Base-by-base conservation (phyloP, 495 filamentous ascomycete genomes). In the Lasiosphaeria ovina region DNA sequence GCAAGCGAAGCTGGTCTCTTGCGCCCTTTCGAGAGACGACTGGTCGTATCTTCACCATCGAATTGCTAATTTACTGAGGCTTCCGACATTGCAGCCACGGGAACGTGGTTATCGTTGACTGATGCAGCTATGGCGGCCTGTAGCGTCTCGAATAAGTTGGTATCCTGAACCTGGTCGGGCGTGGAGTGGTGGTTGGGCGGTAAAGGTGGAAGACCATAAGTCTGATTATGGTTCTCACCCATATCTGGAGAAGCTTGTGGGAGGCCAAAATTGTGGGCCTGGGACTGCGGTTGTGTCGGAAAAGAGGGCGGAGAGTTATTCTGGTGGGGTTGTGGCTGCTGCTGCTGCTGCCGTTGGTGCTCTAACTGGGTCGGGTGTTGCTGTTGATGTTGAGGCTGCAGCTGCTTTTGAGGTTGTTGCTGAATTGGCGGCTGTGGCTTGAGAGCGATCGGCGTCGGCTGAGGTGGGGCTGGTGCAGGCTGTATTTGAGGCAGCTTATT, bases 121-220 rank as follows among this genome's bases (percentile, higher is more conserved):
- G 55, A 33, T 16, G 47, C 67, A 12, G 66, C 63, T 36, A 70
- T 62, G 4, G 66, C 66, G 9, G 68, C 68, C 35, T 60, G 59
- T 17, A 71, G 52, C 4, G 56, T 52, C 48, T 66, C 68, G 31
- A 63, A 65, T 12, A 71, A 34, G 35, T 66, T 64, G 0, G 61
- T 38, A 17, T 70, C 68, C 53, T 68, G 66, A 5, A 57, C 59
- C n/a, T 69, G 66, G 40, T 71, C 68, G 5, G 64, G 66, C 7
- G 64, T 62, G n/a, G 66, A 62, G 54, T 69, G 66, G 44, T 67
- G 66, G 47, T 69, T 69, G 4, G 66, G 66, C 9, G 66, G 66
- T 51, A 68, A 64, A 10, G 65, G 62, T 16, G 62, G 65, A 6
- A 61, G 54, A 1, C 8, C 50, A 36, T 49, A 45, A 36, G 56